Evolutionary conservation across 768 basidiomycete species (phyloP).

Genomic region (Podaxis sp.): DNA sequence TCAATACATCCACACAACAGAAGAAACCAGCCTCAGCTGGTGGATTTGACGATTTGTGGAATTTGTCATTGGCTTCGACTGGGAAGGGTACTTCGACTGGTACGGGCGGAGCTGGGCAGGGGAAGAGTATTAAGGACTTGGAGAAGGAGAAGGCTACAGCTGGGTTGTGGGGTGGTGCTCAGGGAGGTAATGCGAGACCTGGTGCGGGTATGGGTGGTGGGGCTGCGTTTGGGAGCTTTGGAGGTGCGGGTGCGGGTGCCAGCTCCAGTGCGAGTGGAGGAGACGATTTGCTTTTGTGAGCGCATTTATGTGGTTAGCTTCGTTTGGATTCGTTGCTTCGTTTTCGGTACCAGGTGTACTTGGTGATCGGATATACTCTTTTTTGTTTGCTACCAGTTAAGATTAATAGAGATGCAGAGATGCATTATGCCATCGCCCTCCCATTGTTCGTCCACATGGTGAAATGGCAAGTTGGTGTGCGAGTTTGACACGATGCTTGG

Average conservation of each 20-base stretch:
- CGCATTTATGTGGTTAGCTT: no score
- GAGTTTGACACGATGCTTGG: no score
- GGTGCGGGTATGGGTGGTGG: conserved; percentile 16
- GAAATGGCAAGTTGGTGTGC: no score
- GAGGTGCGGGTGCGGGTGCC: conserved; percentile 21
- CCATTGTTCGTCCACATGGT: no score
- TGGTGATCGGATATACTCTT: no score
- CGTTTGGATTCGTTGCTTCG: no score
- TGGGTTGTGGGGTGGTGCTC: conserved; percentile 67
- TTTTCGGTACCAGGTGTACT: no score
- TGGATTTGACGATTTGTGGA: conserved; percentile 90
- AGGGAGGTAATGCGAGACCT: conserved; percentile 13
- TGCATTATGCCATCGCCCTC: no score
- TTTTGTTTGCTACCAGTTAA: no score
- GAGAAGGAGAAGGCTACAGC: conserved; percentile 84
- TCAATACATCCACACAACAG: conserved; percentile 34
- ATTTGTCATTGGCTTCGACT: conserved; percentile 64
- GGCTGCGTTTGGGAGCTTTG: conserved; percentile 27
- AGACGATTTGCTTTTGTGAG: conserved; percentile 27
- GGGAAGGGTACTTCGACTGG: conserved; percentile 34
- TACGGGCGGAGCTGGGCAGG: conserved; percentile 21
- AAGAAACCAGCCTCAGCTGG: conserved; percentile 21
- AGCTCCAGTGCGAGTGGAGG: conserved; percentile 19
- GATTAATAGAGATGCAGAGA: no score
- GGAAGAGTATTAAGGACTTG: conserved; percentile 84